phyloP scores from a whole-genome alignment of 495 filamentous ascomycete species.

The Aspergillus ostianus region DNA sequence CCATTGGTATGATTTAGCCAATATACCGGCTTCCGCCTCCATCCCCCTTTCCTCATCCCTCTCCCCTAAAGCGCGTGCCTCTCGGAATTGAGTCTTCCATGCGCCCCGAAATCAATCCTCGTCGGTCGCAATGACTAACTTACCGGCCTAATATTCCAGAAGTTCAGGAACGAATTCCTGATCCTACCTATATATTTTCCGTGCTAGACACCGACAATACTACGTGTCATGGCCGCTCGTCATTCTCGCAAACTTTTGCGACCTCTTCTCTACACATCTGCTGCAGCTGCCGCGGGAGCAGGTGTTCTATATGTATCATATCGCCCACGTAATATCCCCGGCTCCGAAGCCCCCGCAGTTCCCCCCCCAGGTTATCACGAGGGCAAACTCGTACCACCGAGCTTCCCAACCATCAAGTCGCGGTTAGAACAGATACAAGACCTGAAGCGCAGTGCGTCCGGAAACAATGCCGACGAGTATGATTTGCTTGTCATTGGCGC shows the following conservation, averaged over 20 bases:
- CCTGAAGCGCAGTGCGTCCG: slow-evolving; percentile 37
- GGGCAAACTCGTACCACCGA: slow-evolving; percentile 74
- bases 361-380: slow-evolving; percentile 79
- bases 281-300: slow-evolving; percentile 54
- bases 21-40: background rate
- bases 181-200: background rate
- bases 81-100: too few relatives aligned
- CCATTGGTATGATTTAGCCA: background rate
- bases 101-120: background rate
- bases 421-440: slow-evolving; percentile 58
- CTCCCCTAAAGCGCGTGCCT: too few relatives aligned
- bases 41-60: background rate
- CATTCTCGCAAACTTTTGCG: slow-evolving; percentile 55
- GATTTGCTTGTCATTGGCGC: slow-evolving; percentile 90
- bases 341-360: slow-evolving; percentile 73
- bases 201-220: background rate
- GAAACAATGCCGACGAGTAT: slow-evolving; percentile 51
- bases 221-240: slow-evolving; percentile 56
- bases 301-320: slow-evolving; percentile 74
- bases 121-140: background rate
- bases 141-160: background rate
- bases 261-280: slow-evolving; percentile 61
- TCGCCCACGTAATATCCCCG: slow-evolving; percentile 82
- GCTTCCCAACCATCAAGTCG: slow-evolving; percentile 75
- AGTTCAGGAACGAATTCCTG: background rate